phyloP scores from a whole-genome alignment of 352 stramenopile genomes.

The Hyaloperonospora brassicae region DNA sequence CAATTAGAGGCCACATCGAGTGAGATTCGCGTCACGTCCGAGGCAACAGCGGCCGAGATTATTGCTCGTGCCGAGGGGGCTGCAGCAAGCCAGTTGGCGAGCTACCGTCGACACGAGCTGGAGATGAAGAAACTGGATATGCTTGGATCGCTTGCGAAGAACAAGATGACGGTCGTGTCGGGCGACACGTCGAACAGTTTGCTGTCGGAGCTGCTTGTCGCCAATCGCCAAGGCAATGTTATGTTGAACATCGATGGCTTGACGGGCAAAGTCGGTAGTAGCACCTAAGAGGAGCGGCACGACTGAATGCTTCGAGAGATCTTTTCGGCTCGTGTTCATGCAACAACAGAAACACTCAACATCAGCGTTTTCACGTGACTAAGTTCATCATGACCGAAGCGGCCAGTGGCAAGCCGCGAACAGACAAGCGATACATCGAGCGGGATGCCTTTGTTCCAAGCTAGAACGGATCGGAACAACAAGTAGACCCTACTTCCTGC shows the following conservation, averaged over 20 bases:
- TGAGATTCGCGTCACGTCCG: slow-evolving; percentile 22
- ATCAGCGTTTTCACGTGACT: no score
- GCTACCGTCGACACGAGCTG: slow-evolving; percentile 26
- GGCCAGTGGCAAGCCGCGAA: no score
- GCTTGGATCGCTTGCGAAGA: slow-evolving; percentile 29
- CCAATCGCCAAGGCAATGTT: slow-evolving; percentile 37
- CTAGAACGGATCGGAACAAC: no score
- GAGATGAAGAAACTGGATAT: slow-evolving; percentile 41
- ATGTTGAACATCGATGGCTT: slow-evolving; percentile 33
- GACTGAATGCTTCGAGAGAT: neutral
- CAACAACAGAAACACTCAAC: no score
- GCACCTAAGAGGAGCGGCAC: slow-evolving; percentile 4
- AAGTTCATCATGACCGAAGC: no score
- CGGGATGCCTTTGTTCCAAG: no score
- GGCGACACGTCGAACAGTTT: slow-evolving; percentile 43
- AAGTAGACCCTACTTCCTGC: no score
- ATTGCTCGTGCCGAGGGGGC: slow-evolving; percentile 32
- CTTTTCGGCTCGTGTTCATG: no score
- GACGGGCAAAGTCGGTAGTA: slow-evolving; percentile 15
- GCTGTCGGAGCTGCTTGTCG: slow-evolving; percentile 39
- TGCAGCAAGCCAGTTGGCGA: slow-evolving; percentile 35
- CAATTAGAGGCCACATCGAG: slow-evolving; percentile 32
- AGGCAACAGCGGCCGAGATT: slow-evolving; percentile 33
- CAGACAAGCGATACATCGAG: no score
- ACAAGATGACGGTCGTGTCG: slow-evolving; percentile 34